These are phyloP conservation scores for Jatropha multifida DNA, from an alignment of 441 rosid genomes.

Conservation along the genomic window DNA sequence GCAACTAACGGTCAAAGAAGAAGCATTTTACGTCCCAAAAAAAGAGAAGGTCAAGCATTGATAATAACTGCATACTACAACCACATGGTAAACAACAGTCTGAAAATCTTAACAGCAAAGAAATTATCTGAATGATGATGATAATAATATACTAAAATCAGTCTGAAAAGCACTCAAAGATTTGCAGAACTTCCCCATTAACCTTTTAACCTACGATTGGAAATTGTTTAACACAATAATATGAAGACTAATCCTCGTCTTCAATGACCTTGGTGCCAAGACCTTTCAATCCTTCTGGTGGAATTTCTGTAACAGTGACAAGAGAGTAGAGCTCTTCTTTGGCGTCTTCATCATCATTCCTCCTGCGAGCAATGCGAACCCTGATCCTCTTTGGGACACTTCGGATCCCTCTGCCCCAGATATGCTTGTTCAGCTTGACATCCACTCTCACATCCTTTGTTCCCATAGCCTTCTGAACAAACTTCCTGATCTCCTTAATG, in stretches of 20 bases:
- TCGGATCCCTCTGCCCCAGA: constrained; percentile 90
- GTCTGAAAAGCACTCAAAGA: constrained; percentile 15
- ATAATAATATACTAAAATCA: not conserved
- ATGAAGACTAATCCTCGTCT: constrained; percentile 55
- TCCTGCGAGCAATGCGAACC: constrained; percentile 83
- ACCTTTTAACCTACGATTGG: constrained; percentile 3
- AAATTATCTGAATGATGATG: not conserved
- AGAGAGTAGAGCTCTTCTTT: constrained; percentile 94
- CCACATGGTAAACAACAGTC: not conserved
- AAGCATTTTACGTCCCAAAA: too few relatives aligned
- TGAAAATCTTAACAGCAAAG: not conserved
- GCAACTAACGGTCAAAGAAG: too few relatives aligned
- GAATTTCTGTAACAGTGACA: constrained; percentile 80
- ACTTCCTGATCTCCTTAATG: constrained; percentile 88
- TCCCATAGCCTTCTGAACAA: constrained; percentile 85
- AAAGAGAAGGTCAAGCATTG: not conserved
- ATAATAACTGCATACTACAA: not conserved
- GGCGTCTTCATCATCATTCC: constrained; percentile 93
- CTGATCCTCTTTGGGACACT: constrained; percentile 90
- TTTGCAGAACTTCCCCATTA: constrained; percentile 12
- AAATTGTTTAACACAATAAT: not conserved
- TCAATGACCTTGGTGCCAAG: constrained; percentile 82
- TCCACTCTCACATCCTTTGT: constrained; percentile 90
- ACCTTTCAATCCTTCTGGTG: constrained; percentile 70
- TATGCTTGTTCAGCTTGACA: constrained; percentile 87